Base-by-base conservation (phyloP, 2,329 filamentous ascomycete genomes). In the Spiromastix sp. region DNA sequence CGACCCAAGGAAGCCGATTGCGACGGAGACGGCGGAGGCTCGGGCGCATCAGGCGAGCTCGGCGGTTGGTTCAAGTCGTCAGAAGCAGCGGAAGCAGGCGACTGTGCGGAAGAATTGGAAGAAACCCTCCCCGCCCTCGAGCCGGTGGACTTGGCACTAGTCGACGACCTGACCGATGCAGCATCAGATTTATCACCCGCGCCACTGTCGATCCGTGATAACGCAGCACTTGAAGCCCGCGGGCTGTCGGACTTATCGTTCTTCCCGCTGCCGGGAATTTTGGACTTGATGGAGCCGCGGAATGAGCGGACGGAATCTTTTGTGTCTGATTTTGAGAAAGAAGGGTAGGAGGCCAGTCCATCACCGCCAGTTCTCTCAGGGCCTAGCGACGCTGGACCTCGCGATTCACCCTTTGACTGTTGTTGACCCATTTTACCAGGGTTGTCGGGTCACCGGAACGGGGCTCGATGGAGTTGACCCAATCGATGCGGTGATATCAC, bases 301-400 rank as follows among this genome's bases (percentile, higher is more conserved):
- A 95, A 79, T 4, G 87, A 95, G 45, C 86, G 81, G 20, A 81
- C 77, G 5, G 86, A 95, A 46, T 94, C 87, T 57, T 87, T 89
- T 18, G 89, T 96, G 56, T 96, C 89, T 38, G 86, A 85, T 56
- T 82, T 81, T 63, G 80, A 83, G 57, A 96, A 89, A 18, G 89
- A 94, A 18, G 87, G 89, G 59, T 91, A 93, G 19, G 85, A 83
- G 59, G 85, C 81, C 40, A 95, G 67, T 42, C 73, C 68, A 24
- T 82, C 76, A 44, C 61, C 60, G 34, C 33, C 36, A 15, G 40
- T 31, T 30, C 50, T 49, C 30, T 57, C 52, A 22, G 46, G 44
- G 17, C 53, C 45, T 10, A 66, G 55, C 22, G 63, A 59, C 33
- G 54, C 54, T 3, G 69, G 70, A 27, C 60, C 64, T 41, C 66